Percentiles rank a stretch among this genome's conserved stretches.
Conservation (phyloP, 495 filamentous ascomycete species). For the Hyphodiscus hymeniophilus region DNA sequence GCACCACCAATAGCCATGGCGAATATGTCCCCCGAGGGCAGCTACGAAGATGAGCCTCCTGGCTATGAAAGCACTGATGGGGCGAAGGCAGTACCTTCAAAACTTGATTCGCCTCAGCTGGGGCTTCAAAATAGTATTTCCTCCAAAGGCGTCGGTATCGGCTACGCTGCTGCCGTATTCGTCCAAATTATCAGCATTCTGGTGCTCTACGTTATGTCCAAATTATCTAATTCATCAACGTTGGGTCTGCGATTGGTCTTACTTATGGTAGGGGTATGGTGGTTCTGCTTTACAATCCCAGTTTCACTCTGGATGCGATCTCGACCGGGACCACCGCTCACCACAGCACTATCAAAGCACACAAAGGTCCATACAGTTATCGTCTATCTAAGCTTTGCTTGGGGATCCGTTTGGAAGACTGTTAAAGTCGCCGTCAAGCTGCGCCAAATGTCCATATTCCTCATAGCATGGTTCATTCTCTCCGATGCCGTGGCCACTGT, state of each 20-base stretch:
- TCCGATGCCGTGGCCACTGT: conserved; percentile 92
- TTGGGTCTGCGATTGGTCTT: conserved; percentile 75
- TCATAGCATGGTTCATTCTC: conserved; percentile 89
- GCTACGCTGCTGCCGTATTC: conserved; percentile 75
- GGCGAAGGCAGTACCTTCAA: conserved; percentile 22
- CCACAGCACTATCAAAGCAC: conserved; percentile 18
- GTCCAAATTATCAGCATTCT: conserved; percentile 71
- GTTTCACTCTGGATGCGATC: conserved; percentile 78
- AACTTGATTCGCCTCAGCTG: conserved; percentile 52
- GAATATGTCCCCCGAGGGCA: conserved; percentile 16
- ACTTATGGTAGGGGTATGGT: conserved; percentile 84
- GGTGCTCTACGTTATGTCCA: conserved; percentile 60
- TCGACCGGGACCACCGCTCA: conserved; percentile 80
- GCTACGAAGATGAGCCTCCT: background rate
- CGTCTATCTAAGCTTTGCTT: conserved; percentile 68
- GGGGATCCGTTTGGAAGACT: conserved; percentile 77
- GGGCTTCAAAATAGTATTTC: conserved; percentile 76
- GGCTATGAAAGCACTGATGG: background rate
- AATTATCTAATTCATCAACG: conserved; percentile 44
- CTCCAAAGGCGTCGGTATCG: conserved; percentile 84
- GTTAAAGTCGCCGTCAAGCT: conserved; percentile 66
- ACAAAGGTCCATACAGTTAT: conserved; percentile 12
- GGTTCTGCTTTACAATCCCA: conserved; percentile 88
- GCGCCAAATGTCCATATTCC: conserved; percentile 82
- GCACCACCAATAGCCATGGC: conserved; percentile 11